These are phyloP conservation scores for Curvularia hawaiiensis DNA, from an alignment of 2,329 filamentous ascomycete genomes.

Conservation along the genomic window DNA sequence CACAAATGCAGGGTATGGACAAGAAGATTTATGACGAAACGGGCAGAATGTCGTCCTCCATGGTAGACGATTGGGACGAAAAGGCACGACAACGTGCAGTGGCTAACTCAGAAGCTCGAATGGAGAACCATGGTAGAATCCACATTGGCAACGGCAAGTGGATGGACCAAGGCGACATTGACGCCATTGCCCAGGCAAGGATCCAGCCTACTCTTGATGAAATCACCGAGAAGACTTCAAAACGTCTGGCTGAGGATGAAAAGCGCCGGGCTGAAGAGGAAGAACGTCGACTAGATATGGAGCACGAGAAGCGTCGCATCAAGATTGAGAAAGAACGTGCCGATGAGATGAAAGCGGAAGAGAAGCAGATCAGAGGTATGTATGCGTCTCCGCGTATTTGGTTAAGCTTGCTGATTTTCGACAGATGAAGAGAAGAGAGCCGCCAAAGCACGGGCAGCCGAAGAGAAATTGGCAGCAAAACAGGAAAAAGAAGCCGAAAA, in stretches of 20 bases:
- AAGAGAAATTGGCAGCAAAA: conserved; percentile 52
- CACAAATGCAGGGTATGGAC: conserved; percentile 79
- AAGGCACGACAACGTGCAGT: conserved; percentile 74
- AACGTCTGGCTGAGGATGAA: conserved; percentile 71
- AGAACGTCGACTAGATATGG: conserved; percentile 66
- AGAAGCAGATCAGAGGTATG: conserved; percentile 63
- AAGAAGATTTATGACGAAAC: conserved; percentile 78
- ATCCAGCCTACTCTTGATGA: conserved; percentile 86
- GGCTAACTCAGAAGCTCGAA: conserved; percentile 65
- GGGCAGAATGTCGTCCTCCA: conserved; percentile 71
- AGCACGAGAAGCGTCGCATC: conserved; percentile 66
- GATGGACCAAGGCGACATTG: conserved; percentile 77
- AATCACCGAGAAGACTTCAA: conserved; percentile 78
- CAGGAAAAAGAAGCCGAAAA: conserved; percentile 51
- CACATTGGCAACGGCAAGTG: conserved; percentile 82
- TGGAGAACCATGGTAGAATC: conserved; percentile 61
- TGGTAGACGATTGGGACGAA: conserved; percentile 77
- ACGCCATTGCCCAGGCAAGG: conserved; percentile 76
- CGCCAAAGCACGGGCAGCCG: conserved; percentile 55
- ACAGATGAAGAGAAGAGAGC: conserved; percentile 61
- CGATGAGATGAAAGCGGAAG: conserved; percentile 53
- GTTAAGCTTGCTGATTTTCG: conserved; percentile 28
- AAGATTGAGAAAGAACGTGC: conserved; percentile 59
- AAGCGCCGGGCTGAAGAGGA: conserved; percentile 69
- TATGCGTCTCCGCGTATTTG: not conserved